These are phyloP conservation scores for Crepidotus variabilis DNA, from an alignment of 768 basidiomycete genomes.

Conservation along the genomic window DNA sequence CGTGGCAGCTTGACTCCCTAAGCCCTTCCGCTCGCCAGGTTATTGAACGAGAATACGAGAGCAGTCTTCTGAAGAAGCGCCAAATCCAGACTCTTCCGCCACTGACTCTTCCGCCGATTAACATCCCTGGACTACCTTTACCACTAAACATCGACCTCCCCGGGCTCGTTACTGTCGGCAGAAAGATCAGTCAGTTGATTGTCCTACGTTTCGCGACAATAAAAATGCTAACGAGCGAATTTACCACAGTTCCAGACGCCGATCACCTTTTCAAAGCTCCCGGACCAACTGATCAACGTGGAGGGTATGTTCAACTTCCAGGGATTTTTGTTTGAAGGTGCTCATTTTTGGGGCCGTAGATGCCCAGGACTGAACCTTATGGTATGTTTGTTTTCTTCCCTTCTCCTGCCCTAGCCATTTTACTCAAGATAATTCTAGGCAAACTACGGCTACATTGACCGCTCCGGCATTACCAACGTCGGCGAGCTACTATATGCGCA, in stretches of 20 bases:
- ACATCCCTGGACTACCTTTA: background rate
- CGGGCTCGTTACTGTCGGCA: background rate
- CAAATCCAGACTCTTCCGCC: no score
- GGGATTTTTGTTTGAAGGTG: background rate
- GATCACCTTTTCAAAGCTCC: background rate
- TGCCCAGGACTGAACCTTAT: background rate
- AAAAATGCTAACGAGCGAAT: background rate
- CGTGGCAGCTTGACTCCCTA: no score
- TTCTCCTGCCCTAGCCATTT: no score
- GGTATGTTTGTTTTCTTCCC: background rate
- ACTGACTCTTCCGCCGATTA: background rate
- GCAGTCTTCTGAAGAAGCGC: no score
- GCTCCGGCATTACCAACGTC: background rate
- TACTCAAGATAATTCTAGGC: no score
- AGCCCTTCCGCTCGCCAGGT: no score
- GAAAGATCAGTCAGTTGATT: background rate
- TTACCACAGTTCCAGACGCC: background rate
- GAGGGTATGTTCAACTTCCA: background rate
- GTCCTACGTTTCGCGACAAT: background rate
- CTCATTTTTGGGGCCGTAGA: background rate
- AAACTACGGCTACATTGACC: background rate
- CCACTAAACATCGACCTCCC: background rate
- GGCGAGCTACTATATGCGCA: background rate
- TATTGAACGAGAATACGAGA: no score
- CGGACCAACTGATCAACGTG: background rate